A percentile compares a stretch with the other conserved stretches of the same genome.
Evolutionary conservation across 768 basidiomycete species (phyloP).

Genomic region (Leucogyrophana mollusca): DNA sequence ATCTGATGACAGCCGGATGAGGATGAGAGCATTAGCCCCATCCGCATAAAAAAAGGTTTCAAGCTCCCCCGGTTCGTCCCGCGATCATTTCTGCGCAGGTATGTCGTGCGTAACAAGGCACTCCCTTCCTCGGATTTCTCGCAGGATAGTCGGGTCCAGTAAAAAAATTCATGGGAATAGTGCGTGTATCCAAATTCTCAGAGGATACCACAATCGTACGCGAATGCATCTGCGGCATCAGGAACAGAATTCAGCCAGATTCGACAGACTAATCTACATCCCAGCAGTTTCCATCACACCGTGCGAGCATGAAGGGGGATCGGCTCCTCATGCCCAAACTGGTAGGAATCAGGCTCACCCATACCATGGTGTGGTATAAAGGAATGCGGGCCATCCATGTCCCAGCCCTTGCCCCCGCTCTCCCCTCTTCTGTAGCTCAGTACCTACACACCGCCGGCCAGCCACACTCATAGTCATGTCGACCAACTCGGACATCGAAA

Average conservation of each 20-base stretch:
- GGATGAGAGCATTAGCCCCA: not conserved
- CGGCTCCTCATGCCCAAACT: not conserved
- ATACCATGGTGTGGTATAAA: slow-evolving; percentile 16
- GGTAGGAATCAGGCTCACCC: not conserved
- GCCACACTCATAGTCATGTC: slow-evolving; percentile 15
- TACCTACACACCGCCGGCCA: not conserved
- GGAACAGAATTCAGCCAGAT: too few species aligned
- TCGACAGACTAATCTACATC: not conserved
- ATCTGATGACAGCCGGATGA: too few species aligned
- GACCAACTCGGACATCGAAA: slow-evolving; percentile 16
- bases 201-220: too few species aligned
- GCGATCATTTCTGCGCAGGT: slow-evolving; percentile 4
- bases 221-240: too few species aligned
- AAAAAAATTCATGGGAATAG: slow-evolving; percentile 2
- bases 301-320: slow-evolving; percentile 1
- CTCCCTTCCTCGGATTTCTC: not conserved
- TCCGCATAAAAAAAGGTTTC: not conserved
- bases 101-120: not conserved
- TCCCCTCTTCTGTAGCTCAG: slow-evolving; percentile 1
- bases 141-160: slow-evolving; percentile 12
- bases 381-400: not conserved
- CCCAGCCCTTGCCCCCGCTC: not conserved
- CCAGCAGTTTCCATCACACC: slow-evolving; percentile 3
- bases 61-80: not conserved
- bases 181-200: too few species aligned